Evolutionary conservation across 2,329 filamentous ascomycete species (phyloP).

Genomic region (Scedosporium minutisporum): DNA sequence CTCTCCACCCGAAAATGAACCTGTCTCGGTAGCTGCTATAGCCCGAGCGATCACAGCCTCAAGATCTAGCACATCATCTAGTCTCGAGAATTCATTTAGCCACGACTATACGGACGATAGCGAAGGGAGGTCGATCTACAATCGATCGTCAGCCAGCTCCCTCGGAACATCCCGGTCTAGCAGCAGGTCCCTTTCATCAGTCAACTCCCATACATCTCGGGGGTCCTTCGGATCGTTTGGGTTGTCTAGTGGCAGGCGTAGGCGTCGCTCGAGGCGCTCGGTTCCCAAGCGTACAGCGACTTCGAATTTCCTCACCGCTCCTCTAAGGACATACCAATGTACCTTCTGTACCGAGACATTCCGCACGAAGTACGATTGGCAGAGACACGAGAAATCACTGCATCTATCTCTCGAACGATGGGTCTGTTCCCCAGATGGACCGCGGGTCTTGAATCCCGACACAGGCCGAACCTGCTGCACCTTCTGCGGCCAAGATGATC

Average conservation of each 20-base stretch:
- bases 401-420: constrained; percentile 56
- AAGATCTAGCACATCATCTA: constrained; percentile 39
- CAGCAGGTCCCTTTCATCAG: constrained; percentile 47
- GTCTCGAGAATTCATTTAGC: constrained; percentile 47
- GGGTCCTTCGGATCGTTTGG: constrained; percentile 45
- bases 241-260: constrained; percentile 34
- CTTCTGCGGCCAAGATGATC: constrained; percentile 48
- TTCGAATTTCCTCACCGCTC: constrained; percentile 27
- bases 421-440: constrained; percentile 53
- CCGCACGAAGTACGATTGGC: constrained; percentile 60
- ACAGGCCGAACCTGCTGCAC: constrained; percentile 47
- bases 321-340: constrained; percentile 52
- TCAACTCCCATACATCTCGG: constrained; percentile 49
- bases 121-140: constrained; percentile 46
- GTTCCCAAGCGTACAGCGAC: background rate
- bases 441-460: constrained; percentile 45
- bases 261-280: constrained; percentile 36
- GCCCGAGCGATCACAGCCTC: constrained; percentile 43
- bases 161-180: constrained; percentile 52
- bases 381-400: constrained; percentile 59
- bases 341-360: constrained; percentile 62
- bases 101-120: constrained; percentile 52
- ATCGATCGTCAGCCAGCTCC: constrained; percentile 47
- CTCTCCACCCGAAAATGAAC: constrained; percentile 51
- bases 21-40: constrained; percentile 48